phyloP scores from a whole-genome alignment of 352 stramenopile genomes.

The Phytophthora sojae region DNA sequence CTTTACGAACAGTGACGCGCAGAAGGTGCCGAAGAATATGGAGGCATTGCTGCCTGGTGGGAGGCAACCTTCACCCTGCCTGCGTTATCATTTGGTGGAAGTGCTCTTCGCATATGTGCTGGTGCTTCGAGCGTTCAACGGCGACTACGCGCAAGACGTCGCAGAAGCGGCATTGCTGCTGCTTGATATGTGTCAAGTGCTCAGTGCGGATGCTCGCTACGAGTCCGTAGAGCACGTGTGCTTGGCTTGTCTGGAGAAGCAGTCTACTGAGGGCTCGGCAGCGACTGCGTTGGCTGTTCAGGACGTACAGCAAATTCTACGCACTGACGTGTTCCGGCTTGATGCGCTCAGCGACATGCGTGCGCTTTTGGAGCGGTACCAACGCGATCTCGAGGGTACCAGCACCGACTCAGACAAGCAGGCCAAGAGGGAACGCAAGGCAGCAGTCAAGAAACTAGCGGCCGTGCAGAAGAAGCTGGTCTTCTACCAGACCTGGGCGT shows the following conservation, averaged over 20 bases:
- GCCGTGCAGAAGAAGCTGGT: constrained; percentile 58
- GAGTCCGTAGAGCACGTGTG: constrained; percentile 57
- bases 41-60: constrained; percentile 38
- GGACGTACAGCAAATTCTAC: constrained; percentile 55
- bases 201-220: constrained; percentile 57
- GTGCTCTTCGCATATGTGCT: constrained; percentile 74
- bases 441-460: constrained; percentile 37
- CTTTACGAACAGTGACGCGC: constrained; percentile 52
- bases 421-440: constrained; percentile 28
- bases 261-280: constrained; percentile 14
- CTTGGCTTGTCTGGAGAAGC: constrained; percentile 47
- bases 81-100: constrained; percentile 74
- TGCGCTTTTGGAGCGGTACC: constrained; percentile 47
- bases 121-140: constrained; percentile 81
- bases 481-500: constrained; percentile 69
- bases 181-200: constrained; percentile 57
- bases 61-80: constrained; percentile 42
- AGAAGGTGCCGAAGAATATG: constrained; percentile 47
- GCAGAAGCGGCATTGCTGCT: constrained; percentile 54
- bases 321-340: constrained; percentile 58
- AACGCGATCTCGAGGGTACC: constrained; percentile 30
- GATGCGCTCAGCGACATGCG: constrained; percentile 69
- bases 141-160: constrained; percentile 72
- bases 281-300: constrained; percentile 45
- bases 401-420: constrained; percentile 28